Evolutionary conservation across 768 basidiomycete genomes (phyloP), one percentile per base, ranked within the genome.

Genomic region (Dendrothele bispora): DNA sequence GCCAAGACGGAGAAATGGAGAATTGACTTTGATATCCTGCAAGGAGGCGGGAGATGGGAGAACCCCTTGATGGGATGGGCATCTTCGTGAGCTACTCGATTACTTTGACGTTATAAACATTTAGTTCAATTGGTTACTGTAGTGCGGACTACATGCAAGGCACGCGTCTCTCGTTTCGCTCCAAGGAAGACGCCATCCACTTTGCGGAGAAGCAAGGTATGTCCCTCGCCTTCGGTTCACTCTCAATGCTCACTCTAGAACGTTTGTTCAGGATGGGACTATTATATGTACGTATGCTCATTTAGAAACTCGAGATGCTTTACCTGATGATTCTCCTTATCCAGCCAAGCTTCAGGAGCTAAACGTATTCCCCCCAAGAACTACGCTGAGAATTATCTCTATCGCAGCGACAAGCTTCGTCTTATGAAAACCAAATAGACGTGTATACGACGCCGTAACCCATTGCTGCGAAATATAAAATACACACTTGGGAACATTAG

Each of bases 51-150:
- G 11, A 79, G 95, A 43, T 99, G 95, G 95, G 94, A 98, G 77
- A 99, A 98, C 62, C 91, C 92, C 4, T 65, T 99, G 55, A 99
- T 98, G 91, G 95, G 95, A 36, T 99, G 81, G 76, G 95, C 94
- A 0, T 90, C 86, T 72, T 93, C 92, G 89, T 95, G 63, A 69
- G 89, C 78, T 11, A n/a, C n/a, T n/a, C n/a, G n/a, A n/a, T n/a
- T n/a, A n/a, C n/a, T n/a, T n/a, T n/a, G n/a, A n/a, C n/a, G n/a
- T n/a, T n/a, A n/a, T n/a, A n/a, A n/a, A n/a, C n/a, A n/a, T n/a
- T n/a, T n/a, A n/a, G n/a, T n/a, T n/a, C n/a, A n/a, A n/a, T n/a
- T n/a, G n/a, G n/a, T n/a, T n/a, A n/a, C 35, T 17, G 15, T 51
- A 92, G 91, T 53, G 94, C 92, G 48, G 94, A 98, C 67, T 98